Base-by-base conservation (phyloP, 2,329 filamentous ascomycete species). In the Colletotrichum orchidophilum region DNA sequence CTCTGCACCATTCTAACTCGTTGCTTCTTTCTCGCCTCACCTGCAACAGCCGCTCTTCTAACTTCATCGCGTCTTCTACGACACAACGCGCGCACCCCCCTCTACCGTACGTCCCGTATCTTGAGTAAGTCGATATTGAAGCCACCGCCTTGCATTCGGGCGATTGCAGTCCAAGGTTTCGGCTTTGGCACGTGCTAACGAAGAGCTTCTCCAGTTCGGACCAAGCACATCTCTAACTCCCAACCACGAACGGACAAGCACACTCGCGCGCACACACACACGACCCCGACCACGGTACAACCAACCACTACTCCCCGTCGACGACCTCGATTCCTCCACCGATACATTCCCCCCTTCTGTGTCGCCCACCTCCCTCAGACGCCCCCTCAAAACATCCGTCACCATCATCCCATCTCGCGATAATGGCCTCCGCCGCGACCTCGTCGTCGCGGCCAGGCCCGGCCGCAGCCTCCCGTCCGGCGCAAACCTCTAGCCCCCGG, bases 391-490 rank as follows among this genome's bases (percentile, higher is more conserved):
- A 12, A 8, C 26, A 29, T 26, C 49, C 7, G 24, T n/a, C 58
- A 15, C 53, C 13, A 42, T 33, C 21, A 12, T 27, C 24, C 46
- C 27, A 12, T 33, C 39, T 46, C 53, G 42, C 6, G 29, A 55
- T 46, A 15, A 73, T 70, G 62, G 66, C 67, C 61, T 72, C 69
- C 18, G 59, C 63, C 63, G 69, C 71, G 63, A 50, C 71, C 49
- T 65, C 71, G 12, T 73, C 71, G 64, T 64, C 71, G 58, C 69
- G 71, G 60, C 69, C 63, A 60, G 64, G 64, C 69, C 65, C 69
- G 11, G 29, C 60, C 24, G 60, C 58, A 26, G 53, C 31, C 66
- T 12, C 33, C 24, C 65, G 70, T 33, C 49, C 70, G 8, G 26
- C 33, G 15, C 35, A 66, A 27, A 31, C 63, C 33, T 55, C 64